Evolutionary conservation across 2,329 filamentous ascomycete species (phyloP).

Genomic region (Hymenoscyphus scutula): DNA sequence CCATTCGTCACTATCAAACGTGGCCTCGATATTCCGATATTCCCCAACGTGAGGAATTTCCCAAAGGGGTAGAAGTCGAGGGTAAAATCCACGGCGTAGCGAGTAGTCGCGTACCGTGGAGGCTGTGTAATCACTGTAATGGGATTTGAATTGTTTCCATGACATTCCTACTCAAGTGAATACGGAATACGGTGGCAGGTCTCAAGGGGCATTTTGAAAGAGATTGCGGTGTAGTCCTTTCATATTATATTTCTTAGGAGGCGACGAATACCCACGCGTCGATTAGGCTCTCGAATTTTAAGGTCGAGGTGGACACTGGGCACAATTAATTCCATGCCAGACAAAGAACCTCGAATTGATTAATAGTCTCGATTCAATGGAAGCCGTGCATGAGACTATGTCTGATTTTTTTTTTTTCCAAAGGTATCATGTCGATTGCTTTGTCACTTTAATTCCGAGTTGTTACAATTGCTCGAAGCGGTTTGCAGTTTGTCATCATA

Average conservation of each 20-base stretch:
- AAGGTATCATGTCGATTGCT: neutral
- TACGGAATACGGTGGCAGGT: neutral
- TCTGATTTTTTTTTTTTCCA: slow-evolving; percentile 3
- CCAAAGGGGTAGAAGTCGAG: neutral
- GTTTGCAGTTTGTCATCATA: slow-evolving; percentile 1
- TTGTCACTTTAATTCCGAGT: slow-evolving; percentile 1
- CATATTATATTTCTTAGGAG: neutral
- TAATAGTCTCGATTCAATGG: neutral
- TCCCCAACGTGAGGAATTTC: slow-evolving; percentile 13
- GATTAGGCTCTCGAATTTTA: neutral
- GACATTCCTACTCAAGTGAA: neutral
- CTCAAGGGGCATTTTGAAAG: neutral
- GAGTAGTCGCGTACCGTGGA: slow-evolving; percentile 4
- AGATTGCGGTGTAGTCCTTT: slow-evolving; percentile 1
- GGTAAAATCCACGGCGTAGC: neutral
- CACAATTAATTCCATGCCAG: slow-evolving; percentile 2
- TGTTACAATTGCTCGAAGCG: neutral
- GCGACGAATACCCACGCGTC: neutral
- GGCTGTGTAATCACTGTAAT: no score
- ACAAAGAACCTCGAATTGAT: slow-evolving; percentile 7
- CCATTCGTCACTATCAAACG: slow-evolving; percentile 15
- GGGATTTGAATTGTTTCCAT: neutral
- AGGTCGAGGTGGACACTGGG: neutral
- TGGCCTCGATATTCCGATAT: slow-evolving; percentile 6
- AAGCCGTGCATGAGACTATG: slow-evolving; percentile 2